Evolutionary conservation across 2,329 filamentous ascomycete genomes (phyloP).

Genomic region (Penicillium sp.): DNA sequence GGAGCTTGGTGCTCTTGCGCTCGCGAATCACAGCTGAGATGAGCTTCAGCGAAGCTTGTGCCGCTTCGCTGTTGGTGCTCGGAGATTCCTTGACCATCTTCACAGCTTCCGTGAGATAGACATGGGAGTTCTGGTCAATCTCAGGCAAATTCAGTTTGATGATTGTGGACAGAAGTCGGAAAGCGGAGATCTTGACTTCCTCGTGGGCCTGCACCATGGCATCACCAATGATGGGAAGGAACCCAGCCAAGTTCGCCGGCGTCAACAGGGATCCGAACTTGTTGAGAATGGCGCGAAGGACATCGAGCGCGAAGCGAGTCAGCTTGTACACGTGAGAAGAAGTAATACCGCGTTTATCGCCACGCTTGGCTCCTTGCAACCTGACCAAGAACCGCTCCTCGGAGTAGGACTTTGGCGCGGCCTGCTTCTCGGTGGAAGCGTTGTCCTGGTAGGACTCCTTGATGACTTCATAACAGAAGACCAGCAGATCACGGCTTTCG

Average conservation of each 20-base stretch:
- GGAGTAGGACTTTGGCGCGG: conserved; percentile 25
- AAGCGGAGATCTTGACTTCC: conserved; percentile 84
- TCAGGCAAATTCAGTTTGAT: conserved; percentile 76
- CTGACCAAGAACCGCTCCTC: conserved; percentile 71
- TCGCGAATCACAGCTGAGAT: conserved; percentile 82
- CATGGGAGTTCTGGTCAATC: conserved; percentile 67
- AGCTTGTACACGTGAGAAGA: conserved; percentile 85
- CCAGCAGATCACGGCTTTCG: conserved; percentile 75
- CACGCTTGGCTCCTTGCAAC: conserved; percentile 70
- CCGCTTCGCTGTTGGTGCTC: conserved; percentile 76
- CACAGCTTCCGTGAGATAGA: conserved; percentile 82
- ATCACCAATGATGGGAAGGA: conserved; percentile 86
- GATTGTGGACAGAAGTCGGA: conserved; percentile 80
- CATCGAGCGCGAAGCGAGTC: conserved; percentile 80
- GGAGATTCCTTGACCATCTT: conserved; percentile 74
- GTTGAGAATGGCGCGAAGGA: conserved; percentile 79
- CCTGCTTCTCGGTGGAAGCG: conserved; percentile 40
- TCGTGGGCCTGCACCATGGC: conserved; percentile 80
- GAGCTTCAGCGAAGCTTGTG: conserved; percentile 86
- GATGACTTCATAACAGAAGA: conserved; percentile 94
- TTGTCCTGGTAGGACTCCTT: conserved; percentile 75
- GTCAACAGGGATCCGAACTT: conserved; percentile 82
- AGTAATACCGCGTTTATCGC: conserved; percentile 66
- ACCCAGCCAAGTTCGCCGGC: conserved; percentile 74
- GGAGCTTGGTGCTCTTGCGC: conserved; percentile 70